Evolutionary conservation across 1,284 basidiomycete species (phyloP), one percentile per base, ranked within the genome.

Genomic region (Trichosporon coremiiforme): DNA sequence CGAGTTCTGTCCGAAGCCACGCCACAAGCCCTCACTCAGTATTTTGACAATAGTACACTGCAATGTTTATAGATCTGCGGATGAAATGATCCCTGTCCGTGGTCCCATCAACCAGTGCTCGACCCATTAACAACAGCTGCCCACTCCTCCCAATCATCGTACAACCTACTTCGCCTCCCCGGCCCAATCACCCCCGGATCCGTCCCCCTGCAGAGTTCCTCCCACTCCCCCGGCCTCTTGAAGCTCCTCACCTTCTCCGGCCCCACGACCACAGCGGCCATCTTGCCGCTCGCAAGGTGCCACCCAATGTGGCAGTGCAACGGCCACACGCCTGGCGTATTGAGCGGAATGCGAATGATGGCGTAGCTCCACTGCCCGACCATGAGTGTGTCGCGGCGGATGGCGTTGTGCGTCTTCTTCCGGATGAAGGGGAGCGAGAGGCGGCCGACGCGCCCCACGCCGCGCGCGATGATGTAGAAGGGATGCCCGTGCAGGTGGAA

Each of bases 371-470:
- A 72, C 33, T 74, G 72, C 6, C 76, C 69, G 5, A 84, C 74
- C 38, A 73, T 73, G 31, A 82, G 70, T n/a, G 80, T 82, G 68
- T 85, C 84, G 35, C 83, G 73, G 25, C 81, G 75, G 4, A 83
- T 68, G 7, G 83, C 83, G 65, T 83, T 85, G 22, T 1, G 67
- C 47, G 68, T 53, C n/a, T 65, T 66, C 31, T 47, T n/a, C 68
- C 25, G 25, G n/a, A 57, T 31, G 38, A 65, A 53, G 9, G 31
- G 45, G 10, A 55, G 50, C 5, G 22, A 25, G 17, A 64, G 22
- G 35, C 63, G 35, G 17, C n/a, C 25, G 36, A 64, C 35, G 63
- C 63, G 63, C n/a, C 63, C 63, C 12, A 41, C 9, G 22, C 29
- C 33, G 20, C 80, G 73, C 4, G 71, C 79, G 47, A 85, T 70